Base-by-base conservation (phyloP, 805 yeast genomes). In the Saturnispora sekii region DNA sequence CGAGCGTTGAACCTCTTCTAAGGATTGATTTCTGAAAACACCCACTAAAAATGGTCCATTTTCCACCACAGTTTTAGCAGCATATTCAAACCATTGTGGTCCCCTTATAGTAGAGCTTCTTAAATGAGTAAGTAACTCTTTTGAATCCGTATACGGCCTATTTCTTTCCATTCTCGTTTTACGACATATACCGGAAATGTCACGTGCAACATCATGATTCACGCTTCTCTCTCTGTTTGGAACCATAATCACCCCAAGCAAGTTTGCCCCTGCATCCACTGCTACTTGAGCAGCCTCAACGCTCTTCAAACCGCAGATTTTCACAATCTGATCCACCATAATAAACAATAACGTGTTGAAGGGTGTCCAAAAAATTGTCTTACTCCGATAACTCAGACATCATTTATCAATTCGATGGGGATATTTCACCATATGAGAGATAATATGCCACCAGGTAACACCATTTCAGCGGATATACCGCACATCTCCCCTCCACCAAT, bases 241-340 rank as follows among this genome's bases (percentile, higher is more conserved):
- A 2, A 88, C 97, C 58, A 93, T 61, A 28, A 93, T 93, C 52
- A 85, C 76, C 1, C 98, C 98, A 2, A 90, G 55, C 35, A 86
- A 60, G 51, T 83, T 76, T 0, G 97, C 89, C 0, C 94, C 94
- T 6, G 68, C 50, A 0, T 73, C 75, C 0, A 88, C 63, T 0
- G 96, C 96, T 5, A 54, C 56, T n/a, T 62, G 49, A 0, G 96
- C 97, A 0, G 85, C 85, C 38, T 79, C 82, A 0, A 63, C 58
- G 2, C 81, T 69, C 51, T 75, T 74, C 17, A 90, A 59, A 0
- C 98, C 98, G 60, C 98, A 90, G 4, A 90, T 78, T 58, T 90
- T 90, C 5, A 84, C 83, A n/a, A 85, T 35, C n/a, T 55, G 52
- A 4, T 41, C 17, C 56, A 54, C 54, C 16, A 12, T 26, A 14